Percentiles rank a stretch among this genome's conserved stretches.
Evolutionary conservation across 2,329 filamentous ascomycete genomes (phyloP).

Genomic region (Penicillium sp.): DNA sequence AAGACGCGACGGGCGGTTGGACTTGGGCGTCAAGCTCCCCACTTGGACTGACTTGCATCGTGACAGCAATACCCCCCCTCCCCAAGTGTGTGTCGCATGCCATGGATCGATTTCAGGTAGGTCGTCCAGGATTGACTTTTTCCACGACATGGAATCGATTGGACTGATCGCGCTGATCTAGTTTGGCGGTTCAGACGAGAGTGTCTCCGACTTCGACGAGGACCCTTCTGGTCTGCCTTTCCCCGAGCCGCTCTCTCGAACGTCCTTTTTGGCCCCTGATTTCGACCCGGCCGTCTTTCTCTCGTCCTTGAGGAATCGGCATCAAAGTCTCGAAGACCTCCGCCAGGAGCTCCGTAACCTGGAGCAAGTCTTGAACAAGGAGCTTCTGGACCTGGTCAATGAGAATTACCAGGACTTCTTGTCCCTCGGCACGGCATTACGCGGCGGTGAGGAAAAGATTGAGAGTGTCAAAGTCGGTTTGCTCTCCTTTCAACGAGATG

Average conservation of each 20-base stretch:
- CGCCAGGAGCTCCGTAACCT: constrained; percentile 78
- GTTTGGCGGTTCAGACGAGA: constrained; percentile 44
- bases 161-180: constrained; percentile 15
- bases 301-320: constrained; percentile 73
- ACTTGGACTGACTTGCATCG: constrained; percentile 7
- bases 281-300: constrained; percentile 82
- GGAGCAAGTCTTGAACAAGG: constrained; percentile 70
- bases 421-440: constrained; percentile 70
- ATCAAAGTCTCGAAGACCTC: constrained; percentile 93
- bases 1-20: constrained; percentile 12
- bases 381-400: constrained; percentile 91
- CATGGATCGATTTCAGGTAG: constrained; percentile 34
- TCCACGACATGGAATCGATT: neutral
- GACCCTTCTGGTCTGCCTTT: constrained; percentile 69
- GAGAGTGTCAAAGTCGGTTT: constrained; percentile 85
- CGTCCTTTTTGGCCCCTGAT: constrained; percentile 68
- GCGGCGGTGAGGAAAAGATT: constrained; percentile 83
- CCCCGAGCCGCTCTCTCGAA: constrained; percentile 73
- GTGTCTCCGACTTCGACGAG: constrained; percentile 51
- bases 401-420: constrained; percentile 90
- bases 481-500: constrained; percentile 75
- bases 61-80: neutral
- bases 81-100: constrained; percentile 4
- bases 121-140: neutral
- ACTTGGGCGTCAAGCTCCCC: constrained; percentile 8